Evolutionary conservation across 768 basidiomycete genomes (phyloP), one percentile per base, ranked within the genome.

Genomic region (Kwoniella mangroviensis): DNA sequence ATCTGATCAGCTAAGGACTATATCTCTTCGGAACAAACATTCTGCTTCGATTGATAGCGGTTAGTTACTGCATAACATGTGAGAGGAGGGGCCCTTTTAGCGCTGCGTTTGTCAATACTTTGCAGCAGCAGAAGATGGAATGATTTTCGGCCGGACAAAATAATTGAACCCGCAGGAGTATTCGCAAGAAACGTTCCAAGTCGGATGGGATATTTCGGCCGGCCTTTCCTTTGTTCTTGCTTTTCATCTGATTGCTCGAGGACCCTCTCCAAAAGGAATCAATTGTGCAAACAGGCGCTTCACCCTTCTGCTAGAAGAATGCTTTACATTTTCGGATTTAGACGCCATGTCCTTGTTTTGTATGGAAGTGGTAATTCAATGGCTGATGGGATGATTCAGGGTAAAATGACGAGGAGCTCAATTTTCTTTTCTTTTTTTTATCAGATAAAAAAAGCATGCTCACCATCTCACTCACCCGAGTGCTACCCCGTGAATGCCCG

Each of bases 391-490:
- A 49, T 49, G 45, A 34, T 49, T 49, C 45, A 49, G 45, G 45
- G 45, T 49, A 13, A 15, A 15, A 49, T 49, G 13, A 13, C 19
- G 45, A 49, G 45, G 45, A 57, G 21, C 56, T 57, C 21, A 57
- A 12, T 12, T 55, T 26, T 26, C 21, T 12, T 55, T 26, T 26
- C 21, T 7, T 55, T 21, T 57, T 34, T 26, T 24, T 57, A 57
- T 57, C 56, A 57, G 56, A 57, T 57, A 57, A 57, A 57, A 57
- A 57, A 57, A 55, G 19, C 45, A 15, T 12, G 1, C 13, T 49
- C 43, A 49, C 19, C 45, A 49, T 49, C 45, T 19, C 45, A 49
- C 19, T 17, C 5, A 17, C 45, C 19, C 19, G 45, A 49, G 6
- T 49, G 12, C 2, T 7, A 40, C 28, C 28, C 56, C 56, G 56